These are phyloP conservation scores for Leptographium lundbergii DNA, from an alignment of 2,329 filamentous ascomycete species.

Conservation along the genomic window DNA sequence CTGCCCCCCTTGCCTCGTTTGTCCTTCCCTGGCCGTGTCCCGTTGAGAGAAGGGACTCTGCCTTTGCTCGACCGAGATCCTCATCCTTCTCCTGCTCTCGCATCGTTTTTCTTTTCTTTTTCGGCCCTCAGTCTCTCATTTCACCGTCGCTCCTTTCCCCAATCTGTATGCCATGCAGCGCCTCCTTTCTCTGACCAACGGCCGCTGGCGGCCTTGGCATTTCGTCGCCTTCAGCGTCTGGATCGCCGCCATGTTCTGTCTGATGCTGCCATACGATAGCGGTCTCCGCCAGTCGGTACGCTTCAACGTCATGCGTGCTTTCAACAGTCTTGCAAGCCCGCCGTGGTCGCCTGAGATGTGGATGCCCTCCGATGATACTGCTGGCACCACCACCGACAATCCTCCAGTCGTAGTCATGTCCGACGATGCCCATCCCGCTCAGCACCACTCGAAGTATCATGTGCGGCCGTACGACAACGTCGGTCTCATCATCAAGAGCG, in stretches of 20 bases:
- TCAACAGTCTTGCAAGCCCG: constrained; percentile 25
- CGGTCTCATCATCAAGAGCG: constrained; percentile 41
- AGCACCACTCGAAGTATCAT: constrained; percentile 11
- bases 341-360: constrained; percentile 4
- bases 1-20: neutral
- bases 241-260: constrained; percentile 10
- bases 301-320: constrained; percentile 14
- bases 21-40: neutral
- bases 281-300: constrained; percentile 15
- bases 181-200: neutral
- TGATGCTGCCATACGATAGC: constrained; percentile 19
- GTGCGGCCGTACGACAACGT: constrained; percentile 28
- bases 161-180: neutral
- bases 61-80: neutral
- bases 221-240: neutral
- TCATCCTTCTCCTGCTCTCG: neutral
- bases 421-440: neutral
- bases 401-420: constrained; percentile 6
- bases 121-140: neutral
- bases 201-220: constrained; percentile 1
- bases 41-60: neutral
- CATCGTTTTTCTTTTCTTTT: neutral
- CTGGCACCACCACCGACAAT: constrained; percentile 13
- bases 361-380: constrained; percentile 6
- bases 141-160: neutral